Conservation (phyloP, 2,329 filamentous ascomycete genomes). For the Elsinoe fawcettii region DNA sequence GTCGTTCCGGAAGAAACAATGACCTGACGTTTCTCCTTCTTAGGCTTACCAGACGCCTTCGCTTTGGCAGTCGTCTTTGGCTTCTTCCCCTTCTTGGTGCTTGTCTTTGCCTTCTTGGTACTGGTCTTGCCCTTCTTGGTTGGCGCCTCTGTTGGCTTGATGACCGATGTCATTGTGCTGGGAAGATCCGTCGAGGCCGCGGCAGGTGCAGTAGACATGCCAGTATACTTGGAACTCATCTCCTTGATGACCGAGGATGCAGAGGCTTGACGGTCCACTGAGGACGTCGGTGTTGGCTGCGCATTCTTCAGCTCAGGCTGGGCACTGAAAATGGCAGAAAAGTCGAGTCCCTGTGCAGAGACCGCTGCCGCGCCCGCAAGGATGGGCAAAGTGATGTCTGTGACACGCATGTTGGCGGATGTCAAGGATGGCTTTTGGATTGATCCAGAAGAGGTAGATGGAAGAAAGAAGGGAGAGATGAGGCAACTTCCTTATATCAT, state of each 20-base stretch:
- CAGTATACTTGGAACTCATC: neutral
- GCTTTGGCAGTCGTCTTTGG: neutral
- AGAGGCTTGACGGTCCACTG: neutral
- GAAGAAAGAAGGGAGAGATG: neutral
- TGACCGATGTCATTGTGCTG: neutral
- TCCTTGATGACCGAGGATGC: constrained; percentile 7
- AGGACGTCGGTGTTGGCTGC: neutral
- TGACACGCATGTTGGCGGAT: constrained; percentile 13
- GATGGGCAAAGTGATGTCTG: constrained; percentile 10
- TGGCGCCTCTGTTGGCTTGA: neutral
- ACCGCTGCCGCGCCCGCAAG: constrained; percentile 13
- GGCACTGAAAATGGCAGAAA: constrained; percentile 11
- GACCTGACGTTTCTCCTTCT: constrained; percentile 5
- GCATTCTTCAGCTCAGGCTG: constrained; percentile 4
- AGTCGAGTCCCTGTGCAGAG: constrained; percentile 12
- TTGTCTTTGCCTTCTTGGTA: constrained; percentile 1
- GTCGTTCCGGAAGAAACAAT: neutral
- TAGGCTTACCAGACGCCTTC: neutral
- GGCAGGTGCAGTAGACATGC: neutral
- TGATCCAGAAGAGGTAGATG: neutral
- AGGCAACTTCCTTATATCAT: constrained; percentile 1
- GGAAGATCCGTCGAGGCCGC: neutral
- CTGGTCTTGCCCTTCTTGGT: constrained; percentile 3
- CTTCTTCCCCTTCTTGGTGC: constrained; percentile 1
- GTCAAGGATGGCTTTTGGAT: neutral